A percentile compares a stretch with the other conserved stretches of the same genome.
phyloP scores from a whole-genome alignment of 495 filamentous ascomycete species.

The Aspergillus affinis region DNA sequence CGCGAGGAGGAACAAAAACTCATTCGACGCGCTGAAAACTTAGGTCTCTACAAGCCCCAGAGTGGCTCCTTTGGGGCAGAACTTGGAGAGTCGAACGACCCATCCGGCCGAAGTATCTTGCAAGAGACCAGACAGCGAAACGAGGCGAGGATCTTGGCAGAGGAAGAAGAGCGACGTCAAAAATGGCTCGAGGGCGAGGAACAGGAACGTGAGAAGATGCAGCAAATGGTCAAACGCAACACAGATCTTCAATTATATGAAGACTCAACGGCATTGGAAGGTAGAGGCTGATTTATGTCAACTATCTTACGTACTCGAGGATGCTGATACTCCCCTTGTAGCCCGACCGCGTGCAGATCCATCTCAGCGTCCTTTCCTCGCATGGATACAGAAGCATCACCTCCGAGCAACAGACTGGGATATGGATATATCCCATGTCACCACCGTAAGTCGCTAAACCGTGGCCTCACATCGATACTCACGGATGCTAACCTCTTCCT shows the following conservation, averaged over 20 bases:
- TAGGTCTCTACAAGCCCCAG: slow-evolving; percentile 53
- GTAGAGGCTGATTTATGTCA: slow-evolving; percentile 18
- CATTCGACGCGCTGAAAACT: slow-evolving; percentile 41
- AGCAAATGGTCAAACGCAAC: slow-evolving; percentile 42
- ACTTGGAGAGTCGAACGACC: slow-evolving; percentile 38
- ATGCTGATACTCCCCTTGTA: slow-evolving; percentile 8
- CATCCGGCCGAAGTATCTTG: slow-evolving; percentile 45
- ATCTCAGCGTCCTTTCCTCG: slow-evolving; percentile 38
- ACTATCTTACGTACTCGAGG: neutral
- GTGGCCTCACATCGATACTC: neutral
- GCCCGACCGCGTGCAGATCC: slow-evolving; percentile 46
- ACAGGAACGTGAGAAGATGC: slow-evolving; percentile 40
- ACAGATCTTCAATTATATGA: slow-evolving; percentile 52
- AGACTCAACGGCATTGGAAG: slow-evolving; percentile 35
- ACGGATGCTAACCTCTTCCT: neutral
- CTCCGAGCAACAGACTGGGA: slow-evolving; percentile 38
- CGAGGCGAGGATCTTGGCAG: slow-evolving; percentile 39
- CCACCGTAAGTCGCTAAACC: slow-evolving; percentile 30
- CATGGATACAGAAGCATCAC: slow-evolving; percentile 52
- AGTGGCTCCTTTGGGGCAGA: slow-evolving; percentile 45
- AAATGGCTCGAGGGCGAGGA: slow-evolving; percentile 44
- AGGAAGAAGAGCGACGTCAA: slow-evolving; percentile 50
- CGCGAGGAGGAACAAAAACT: slow-evolving; percentile 40
- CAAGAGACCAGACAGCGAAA: slow-evolving; percentile 52
- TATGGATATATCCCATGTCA: slow-evolving; percentile 32